Evolutionary conservation across 495 filamentous ascomycete genomes (phyloP), one percentile per base, ranked within the genome.

Genomic region (Trypethelium eluteriae): DNA sequence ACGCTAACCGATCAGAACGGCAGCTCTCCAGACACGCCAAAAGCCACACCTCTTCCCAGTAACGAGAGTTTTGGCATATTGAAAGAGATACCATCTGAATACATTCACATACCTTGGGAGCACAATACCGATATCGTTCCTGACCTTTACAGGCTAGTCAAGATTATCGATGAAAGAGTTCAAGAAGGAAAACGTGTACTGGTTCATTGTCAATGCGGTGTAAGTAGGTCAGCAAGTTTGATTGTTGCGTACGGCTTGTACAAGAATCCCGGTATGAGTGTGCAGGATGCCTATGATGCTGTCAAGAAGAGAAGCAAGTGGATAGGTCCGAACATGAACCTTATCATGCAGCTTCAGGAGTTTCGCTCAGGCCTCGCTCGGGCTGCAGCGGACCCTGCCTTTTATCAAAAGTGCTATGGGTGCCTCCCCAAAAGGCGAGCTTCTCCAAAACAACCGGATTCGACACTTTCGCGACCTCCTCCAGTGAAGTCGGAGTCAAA

Each of bases 251-350:
- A 98, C 73, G 93, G 93, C 35, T 80, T 98, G 63, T 98, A 92
- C 77, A 94, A 92, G 74, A 91, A 96, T 70, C 91, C 90, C 6
- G 82, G 88, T 32, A 74, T 95, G 69, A 90, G 85, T 67, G 94
- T 98, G 65, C 96, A 97, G 74, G 90, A 96, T 62, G 92, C 93
- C 65, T 98, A 98, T 73, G 85, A 92, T 73, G 82, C 87, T 3
- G 95, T 96, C 32, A 96, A 98, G 76, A 82, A 82, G 53, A 88
- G 90, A 73, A 97, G 93, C 73, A 86, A 84, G 69, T 98, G 94
- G 94, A 96, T 98, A 64, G 93, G 92, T 14, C 94, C 94, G 1
- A 98, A 98, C 74, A 98, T 98, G 94, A 92, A 90, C 69, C 80
- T 98, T 46, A 96, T 98, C 76, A 98, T 97, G 78, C 93, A 94